Conservation (phyloP, 192 early-diverging fungal genomes). For the Pecoramyces ruminantium region DNA sequence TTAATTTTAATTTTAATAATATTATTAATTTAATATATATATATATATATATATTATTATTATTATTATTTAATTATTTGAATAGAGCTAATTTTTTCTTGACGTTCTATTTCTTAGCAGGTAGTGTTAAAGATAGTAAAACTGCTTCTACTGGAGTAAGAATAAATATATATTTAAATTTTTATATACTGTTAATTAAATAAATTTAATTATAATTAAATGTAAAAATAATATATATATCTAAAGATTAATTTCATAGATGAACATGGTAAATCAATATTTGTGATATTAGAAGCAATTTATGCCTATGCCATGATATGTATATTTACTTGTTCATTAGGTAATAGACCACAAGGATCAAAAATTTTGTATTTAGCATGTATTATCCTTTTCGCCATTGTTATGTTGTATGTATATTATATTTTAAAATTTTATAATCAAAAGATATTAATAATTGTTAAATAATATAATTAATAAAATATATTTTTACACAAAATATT, state of each 20-base stretch:
- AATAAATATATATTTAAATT: too few species aligned
- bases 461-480: slow-evolving; percentile 2
- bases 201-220: too few species aligned
- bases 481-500: slow-evolving; percentile 1
- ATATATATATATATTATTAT: too few species aligned
- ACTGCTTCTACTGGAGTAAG: slow-evolving; percentile 1
- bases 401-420: slow-evolving; percentile 54
- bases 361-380: slow-evolving; percentile 16
- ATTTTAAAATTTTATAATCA: too few species aligned
- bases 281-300: slow-evolving; percentile 46
- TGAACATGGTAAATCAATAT: slow-evolving; percentile 28
- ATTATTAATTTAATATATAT: too few species aligned
- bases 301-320: slow-evolving; percentile 66
- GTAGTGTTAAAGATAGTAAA: slow-evolving; percentile 22
- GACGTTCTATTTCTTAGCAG: slow-evolving; percentile 32
- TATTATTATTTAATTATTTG: too few species aligned
- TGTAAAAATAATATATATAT: too few species aligned
- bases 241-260: slow-evolving; percentile 3
- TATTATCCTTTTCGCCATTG: slow-evolving; percentile 66
- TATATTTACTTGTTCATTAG: slow-evolving; percentile 75
- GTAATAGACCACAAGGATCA: slow-evolving; percentile 46
- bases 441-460: slow-evolving; percentile 1
- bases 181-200: too few species aligned
- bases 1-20: too few species aligned
- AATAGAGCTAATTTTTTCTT: slow-evolving; percentile 32